Evolutionary conservation across 805 yeast genomes (phyloP).

Genomic region (Cyberlindnera maritima): DNA sequence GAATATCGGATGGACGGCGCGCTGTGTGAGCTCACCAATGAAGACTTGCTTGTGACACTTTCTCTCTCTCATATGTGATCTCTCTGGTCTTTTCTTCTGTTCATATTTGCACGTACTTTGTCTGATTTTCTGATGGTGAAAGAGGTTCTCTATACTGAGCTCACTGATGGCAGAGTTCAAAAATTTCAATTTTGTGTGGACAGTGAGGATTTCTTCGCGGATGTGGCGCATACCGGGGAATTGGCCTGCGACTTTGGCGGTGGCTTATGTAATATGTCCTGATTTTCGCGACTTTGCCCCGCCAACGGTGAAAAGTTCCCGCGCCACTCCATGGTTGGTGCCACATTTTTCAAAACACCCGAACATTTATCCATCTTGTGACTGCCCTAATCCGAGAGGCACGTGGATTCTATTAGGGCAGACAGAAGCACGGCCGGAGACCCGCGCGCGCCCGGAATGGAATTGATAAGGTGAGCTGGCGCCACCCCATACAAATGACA

Average conservation of each 20-base stretch:
- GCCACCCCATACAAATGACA: too few relatives aligned
- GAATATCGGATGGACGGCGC: background rate
- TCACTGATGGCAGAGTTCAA: constrained; percentile 11
- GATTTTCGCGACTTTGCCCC: constrained; percentile 1
- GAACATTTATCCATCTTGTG: constrained; percentile 2
- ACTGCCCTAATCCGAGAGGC: constrained; percentile 5
- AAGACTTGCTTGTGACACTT: background rate
- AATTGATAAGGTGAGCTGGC: background rate
- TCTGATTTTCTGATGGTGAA: constrained; percentile 18
- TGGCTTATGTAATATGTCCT: constrained; percentile 10
- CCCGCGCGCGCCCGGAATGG: background rate
- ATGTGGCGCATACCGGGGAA: constrained; percentile 13
- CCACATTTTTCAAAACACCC: constrained; percentile 5
- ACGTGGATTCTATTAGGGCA: constrained; percentile 2
- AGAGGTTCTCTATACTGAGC: background rate
- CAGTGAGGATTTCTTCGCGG: constrained; percentile 14
- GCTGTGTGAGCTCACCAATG: background rate
- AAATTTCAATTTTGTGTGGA: constrained; percentile 29
- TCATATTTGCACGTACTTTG: constrained; percentile 25
- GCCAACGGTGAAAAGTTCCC: constrained; percentile 2
- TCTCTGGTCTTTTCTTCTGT: background rate
- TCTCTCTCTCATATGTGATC: background rate
- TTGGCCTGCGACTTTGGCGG: background rate
- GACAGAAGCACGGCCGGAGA: too few relatives aligned
- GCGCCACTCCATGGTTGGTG: constrained; percentile 6